Evolutionary conservation across 1,284 basidiomycete species (phyloP), one percentile per base, ranked within the genome.

Genomic region (Flammula alnicola): DNA sequence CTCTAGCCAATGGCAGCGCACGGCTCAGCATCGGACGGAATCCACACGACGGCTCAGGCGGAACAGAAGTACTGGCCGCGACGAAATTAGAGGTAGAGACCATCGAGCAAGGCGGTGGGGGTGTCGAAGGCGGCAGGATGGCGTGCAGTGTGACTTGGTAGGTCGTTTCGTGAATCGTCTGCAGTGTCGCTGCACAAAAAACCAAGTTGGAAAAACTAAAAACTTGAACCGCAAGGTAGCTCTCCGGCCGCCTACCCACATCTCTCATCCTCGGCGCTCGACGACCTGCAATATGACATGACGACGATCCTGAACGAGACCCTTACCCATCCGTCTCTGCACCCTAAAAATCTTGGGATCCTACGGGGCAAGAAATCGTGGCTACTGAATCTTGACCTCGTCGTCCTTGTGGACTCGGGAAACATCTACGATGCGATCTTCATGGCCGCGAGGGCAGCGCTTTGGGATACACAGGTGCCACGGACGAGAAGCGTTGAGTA

Each of bases 381-480:
- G 90, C 65, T 83, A 4, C 72, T 86, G 6, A 74, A 80, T 47
- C 72, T 93, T 30, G 90, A 93, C 58, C 70, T 84, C 5, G 72
- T 89, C 7, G 76, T 93, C 9, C 75, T 90, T 12, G 72, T 83
- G 0, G 87, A 92, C 54, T 74, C 78, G 4, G 91, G 90, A 0
- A 91, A 91, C 62, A 59, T 87, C 20, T 74, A 81, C 42, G 91
- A 93, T 62, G 84, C 84, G 29, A 66, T 93, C 3, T 90, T 91
- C 69, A 78, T 92, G 70, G 86, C 86, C 0, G 80, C 84, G 1
- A 78, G 85, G 9, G 86, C 86, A 1, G 88, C 88, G 0, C 66
- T 93, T 9, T 89, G 83, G 79, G 88, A 93, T 57, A 87, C 89
- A 12, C 86, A 80, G 49, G 86, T 93, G 0, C 91, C 91, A 5